Conservation (phyloP, 805 yeast genomes). For the Myxozyma mucilagina region DNA sequence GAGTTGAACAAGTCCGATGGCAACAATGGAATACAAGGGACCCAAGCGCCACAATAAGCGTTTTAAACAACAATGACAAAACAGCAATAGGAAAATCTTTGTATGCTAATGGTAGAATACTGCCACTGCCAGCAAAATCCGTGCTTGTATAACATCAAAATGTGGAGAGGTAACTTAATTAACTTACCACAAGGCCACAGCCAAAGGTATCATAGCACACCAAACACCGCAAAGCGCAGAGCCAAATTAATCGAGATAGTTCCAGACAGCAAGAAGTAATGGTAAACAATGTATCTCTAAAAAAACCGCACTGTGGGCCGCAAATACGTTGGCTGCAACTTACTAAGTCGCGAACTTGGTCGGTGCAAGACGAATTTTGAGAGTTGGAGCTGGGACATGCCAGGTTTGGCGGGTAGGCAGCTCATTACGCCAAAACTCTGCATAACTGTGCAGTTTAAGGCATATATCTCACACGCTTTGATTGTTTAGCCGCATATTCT, state of each 20-base stretch:
- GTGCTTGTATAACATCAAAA: background rate
- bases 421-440: background rate
- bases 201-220: slow-evolving; percentile 8
- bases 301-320: too few species aligned
- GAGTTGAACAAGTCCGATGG: background rate
- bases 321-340: too few species aligned
- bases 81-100: background rate
- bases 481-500: background rate
- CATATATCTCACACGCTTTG: background rate
- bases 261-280: too few species aligned
- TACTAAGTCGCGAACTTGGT: background rate
- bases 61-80: background rate
- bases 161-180: background rate
- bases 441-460: background rate
- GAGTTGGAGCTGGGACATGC: slow-evolving; percentile 9
- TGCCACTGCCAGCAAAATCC: background rate
- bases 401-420: background rate
- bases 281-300: too few species aligned
- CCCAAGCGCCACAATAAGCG: background rate
- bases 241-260: background rate
- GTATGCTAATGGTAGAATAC: background rate
- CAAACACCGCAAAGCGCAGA: background rate
- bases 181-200: slow-evolving; percentile 8
- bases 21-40: background rate
- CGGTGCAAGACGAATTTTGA: background rate